Base-by-base conservation (phyloP, 202 grass and related monocot species). In the Panicum hallii region DNA sequence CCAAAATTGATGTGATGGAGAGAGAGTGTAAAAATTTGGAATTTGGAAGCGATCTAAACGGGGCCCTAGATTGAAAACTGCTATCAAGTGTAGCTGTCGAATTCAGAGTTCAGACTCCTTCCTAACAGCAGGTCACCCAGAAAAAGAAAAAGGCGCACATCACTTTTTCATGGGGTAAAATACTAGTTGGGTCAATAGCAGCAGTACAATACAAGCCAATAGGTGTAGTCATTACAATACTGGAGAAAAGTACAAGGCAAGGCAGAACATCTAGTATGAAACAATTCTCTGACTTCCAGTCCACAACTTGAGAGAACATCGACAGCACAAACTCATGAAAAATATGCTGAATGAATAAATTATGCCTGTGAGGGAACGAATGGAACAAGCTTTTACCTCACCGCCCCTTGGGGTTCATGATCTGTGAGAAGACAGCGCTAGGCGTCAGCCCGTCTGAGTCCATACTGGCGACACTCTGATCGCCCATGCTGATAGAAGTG, bases 371-470 rank as follows among this genome's bases (percentile, higher is more conserved):
- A 36, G 68, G 73, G 77, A 57, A 88, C 32, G 47, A 68, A 66
- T 43, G n/a, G 49, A 66, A 1, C 46, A 45, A 64, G 55, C 40
- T 87, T 79, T 87, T 72, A 90, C 86, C 91, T 96, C 88, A 98
- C 87, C 95, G 87, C 42, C 95, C 95, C 83, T 98, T 98, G 28
- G 95, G 95, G 84, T 98, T 93, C 93, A 98, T 93, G 80, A 98
- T 98, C 95, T 98, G 91, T 9, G 95, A 98, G 91, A 98, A 98
- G 49, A 98, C 93, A 11, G 87, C 95, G 34, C 95, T 98, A 11
- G 95, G 91, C 0, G 93, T 95, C 88, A 95, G 73, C 70, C 91
- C 91, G 0, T 98, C 93, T 0, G 95, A 98, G 58, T 98, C 95
- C 30, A 89, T 85, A 26, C 95, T 98, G 0, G 83, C 91, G 2